Evolutionary conservation across 495 filamentous ascomycete species (phyloP), one percentile per base, ranked within the genome.

Genomic region (Echria macrotheca): DNA sequence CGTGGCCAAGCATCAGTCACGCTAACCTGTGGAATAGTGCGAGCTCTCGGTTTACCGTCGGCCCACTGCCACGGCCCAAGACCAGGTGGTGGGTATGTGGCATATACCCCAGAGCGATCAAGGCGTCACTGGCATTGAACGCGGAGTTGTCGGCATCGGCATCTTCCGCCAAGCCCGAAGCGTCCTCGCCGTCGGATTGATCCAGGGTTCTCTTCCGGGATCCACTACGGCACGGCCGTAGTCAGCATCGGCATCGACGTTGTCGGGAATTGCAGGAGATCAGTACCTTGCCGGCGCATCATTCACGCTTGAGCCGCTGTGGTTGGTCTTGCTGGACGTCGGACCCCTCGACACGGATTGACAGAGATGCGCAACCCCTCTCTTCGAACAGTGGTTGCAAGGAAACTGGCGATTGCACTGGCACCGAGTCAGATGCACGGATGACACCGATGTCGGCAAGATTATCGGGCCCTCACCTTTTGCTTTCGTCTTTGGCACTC

Each of bases 401-500:
- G 70, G 70, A 45, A 70, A 74, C 50, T 65, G 51, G 15, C 65
- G 60, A 41, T 67, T 69, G 54, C 70, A 73, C 69, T 73, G 41
- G 15, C 9, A 22, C 47, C 26, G 31, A 12, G 52, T 63, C 47
- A 60, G 50, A 21, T 23, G 24, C 14, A 10, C n/a, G 44, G 15
- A 21, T 14, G 19, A 47, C 5, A 15, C n/a, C 22, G 32, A 24
- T 25, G 21, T 5, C n/a, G 12, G 25, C 9, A 35, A 21, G 10
- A 38, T 4, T 12, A 15, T n/a, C 5, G 14, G 17, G n/a, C n/a
- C n/a, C 57, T 47, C 49, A 65, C 68, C 62, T 67, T 71, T 40
- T 73, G 70, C 53, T 73, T 73, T 12, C 70, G 56, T 8, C 69
- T 58, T 28, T 69, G 66, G 44, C 70, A 71, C 46, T 71, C 69